phyloP scores from a whole-genome alignment of 495 filamentous ascomycete species.

The Sordaria brevicollis region DNA sequence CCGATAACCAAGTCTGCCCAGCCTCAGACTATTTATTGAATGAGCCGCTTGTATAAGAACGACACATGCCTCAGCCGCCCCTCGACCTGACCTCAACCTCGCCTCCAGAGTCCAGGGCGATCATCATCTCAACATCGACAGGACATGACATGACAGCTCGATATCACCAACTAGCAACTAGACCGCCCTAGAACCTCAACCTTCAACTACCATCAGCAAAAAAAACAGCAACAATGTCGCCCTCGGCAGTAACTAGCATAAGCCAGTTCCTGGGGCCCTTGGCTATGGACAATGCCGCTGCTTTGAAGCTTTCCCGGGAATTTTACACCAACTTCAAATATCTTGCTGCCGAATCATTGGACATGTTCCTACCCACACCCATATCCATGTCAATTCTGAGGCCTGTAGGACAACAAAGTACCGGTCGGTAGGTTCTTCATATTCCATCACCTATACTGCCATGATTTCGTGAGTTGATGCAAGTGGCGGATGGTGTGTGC shows the following conservation, averaged over 20 bases:
- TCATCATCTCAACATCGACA: neutral
- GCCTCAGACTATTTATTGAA: neutral
- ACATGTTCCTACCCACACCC: conserved; percentile 73
- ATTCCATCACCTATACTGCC: neutral
- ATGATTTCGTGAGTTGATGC: neutral
- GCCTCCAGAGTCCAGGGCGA: neutral
- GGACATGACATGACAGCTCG: neutral
- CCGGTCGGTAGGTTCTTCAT: conserved; percentile 39
- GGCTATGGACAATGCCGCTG: conserved; percentile 29
- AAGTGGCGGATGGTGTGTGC: neutral
- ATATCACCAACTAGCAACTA: neutral
- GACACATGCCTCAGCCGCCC: neutral
- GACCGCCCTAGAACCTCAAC: neutral
- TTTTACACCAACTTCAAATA: conserved; percentile 51
- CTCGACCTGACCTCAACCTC: neutral
- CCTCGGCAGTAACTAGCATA: conserved; percentile 14
- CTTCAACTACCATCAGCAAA: neutral
- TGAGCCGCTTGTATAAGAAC: neutral
- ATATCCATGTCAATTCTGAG: conserved; percentile 54
- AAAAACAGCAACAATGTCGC: conserved; percentile 12
- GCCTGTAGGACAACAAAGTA: conserved; percentile 47
- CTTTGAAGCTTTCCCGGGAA: conserved; percentile 50
- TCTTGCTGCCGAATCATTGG: conserved; percentile 52
- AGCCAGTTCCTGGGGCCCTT: conserved; percentile 35
- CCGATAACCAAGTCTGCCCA: neutral